phyloP scores from a whole-genome alignment of 345 rosid species.

The Lagerstroemia speciosa region DNA sequence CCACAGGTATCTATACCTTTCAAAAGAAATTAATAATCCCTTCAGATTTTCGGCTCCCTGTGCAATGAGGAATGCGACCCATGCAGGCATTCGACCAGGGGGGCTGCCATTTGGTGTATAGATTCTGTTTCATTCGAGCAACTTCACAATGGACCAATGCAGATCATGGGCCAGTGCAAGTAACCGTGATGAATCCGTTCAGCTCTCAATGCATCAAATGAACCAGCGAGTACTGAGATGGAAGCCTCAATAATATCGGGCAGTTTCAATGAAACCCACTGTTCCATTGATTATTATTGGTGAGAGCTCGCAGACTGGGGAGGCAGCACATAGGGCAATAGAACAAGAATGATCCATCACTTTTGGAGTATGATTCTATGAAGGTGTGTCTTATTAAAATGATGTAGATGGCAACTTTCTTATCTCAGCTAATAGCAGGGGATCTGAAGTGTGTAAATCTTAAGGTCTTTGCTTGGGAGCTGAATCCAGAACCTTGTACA shows the following conservation, averaged over 20 bases:
- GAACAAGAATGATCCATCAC: background rate
- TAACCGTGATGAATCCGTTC: background rate
- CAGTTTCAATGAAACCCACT: background rate
- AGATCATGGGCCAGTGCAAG: background rate
- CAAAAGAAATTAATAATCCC: background rate
- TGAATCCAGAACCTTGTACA: background rate
- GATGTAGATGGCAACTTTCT: background rate
- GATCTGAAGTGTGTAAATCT: background rate
- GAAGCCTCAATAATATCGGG: background rate
- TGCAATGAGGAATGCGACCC: background rate
- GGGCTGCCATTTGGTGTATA: constrained; percentile 4
- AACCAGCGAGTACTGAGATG: background rate
- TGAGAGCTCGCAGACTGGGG: background rate
- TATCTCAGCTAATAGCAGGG: background rate
- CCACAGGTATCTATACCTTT: constrained; percentile 18
- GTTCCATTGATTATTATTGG: background rate
- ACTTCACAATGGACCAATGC: too few species aligned
- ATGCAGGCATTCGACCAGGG: background rate
- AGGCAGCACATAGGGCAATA: background rate
- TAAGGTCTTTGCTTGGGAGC: background rate
- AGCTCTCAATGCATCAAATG: background rate
- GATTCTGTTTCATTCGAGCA: too few species aligned
- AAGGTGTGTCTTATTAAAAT: background rate
- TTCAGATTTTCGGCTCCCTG: background rate
- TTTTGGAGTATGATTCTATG: background rate